These are phyloP conservation scores for Solanum pennellii DNA, from an alignment of 257 asterid genomes.

Conservation along the genomic window DNA sequence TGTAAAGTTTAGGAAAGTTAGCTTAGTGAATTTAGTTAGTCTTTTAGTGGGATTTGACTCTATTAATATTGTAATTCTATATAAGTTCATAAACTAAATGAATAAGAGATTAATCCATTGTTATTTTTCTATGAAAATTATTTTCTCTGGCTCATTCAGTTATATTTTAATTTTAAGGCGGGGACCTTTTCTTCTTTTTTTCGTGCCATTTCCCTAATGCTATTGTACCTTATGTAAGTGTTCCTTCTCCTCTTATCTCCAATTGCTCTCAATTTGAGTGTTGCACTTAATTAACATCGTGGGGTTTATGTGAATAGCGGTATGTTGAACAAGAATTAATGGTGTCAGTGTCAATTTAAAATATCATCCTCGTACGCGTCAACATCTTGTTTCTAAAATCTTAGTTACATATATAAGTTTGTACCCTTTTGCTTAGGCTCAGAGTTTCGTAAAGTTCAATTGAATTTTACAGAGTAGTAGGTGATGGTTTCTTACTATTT, in stretches of 20 bases:
- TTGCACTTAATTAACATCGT: too few species aligned
- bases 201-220: background rate
- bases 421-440: too few species aligned
- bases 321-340: background rate
- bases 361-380: background rate
- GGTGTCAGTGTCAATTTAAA: background rate
- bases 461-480: background rate
- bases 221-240: background rate
- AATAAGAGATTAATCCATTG: too few species aligned
- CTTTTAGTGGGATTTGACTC: too few species aligned
- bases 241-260: background rate
- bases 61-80: too few species aligned
- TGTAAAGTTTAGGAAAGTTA: too few species aligned
- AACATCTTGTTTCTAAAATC: slow-evolving; percentile 1
- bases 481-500: background rate
- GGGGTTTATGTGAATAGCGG: slow-evolving; percentile 23
- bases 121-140: too few species aligned
- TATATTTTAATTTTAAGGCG: too few species aligned
- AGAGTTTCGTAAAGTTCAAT: background rate
- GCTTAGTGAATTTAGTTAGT: too few species aligned
- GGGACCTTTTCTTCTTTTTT: background rate
- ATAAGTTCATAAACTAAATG: too few species aligned
- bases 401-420: background rate
- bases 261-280: background rate
- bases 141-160: too few species aligned